Evolutionary conservation across 805 yeast genomes (phyloP), one percentile per base, ranked within the genome.

Genomic region (Clavispora vitiphila): DNA sequence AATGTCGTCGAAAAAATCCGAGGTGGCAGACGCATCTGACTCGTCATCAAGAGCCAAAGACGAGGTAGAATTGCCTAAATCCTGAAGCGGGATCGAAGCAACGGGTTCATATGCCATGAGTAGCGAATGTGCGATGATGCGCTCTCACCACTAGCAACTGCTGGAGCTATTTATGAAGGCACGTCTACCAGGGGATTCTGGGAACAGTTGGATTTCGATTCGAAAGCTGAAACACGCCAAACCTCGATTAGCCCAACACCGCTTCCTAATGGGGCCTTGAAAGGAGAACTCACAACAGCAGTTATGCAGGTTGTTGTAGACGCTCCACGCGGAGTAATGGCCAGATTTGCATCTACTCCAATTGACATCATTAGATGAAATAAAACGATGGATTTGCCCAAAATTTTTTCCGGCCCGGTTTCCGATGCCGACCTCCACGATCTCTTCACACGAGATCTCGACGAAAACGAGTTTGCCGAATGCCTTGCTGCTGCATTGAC

Each of bases 1-100:
- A 12, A 69, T 58, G 12, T 53, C 56, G n/a, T 58, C 60, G 40
- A 69, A 61, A 5, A 66, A 22, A 8, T 32, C 48, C 1, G 72
- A 68, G 4, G 60, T 46, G 36, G 23, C 41, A 1, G 51, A 46
- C 10, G 38, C 16, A 19, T 38, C 43, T 1, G 51, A 34, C 12
- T 37, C 44, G 14, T 32, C 5, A 3, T 12, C 40, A 18, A 21
- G 25, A 15, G 39, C 8, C 3, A 19, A 19, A 5, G 39, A 20
- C 11, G 40, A 32, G 11, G 19, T 12, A 9, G 20, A 5, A 2
- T 15, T 12, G n/a, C 20, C 32, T 6, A 43, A 26, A 24, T 43
- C 46, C 14, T 43, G 37, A 5, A 43, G 40, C 23, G 43, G 46
- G 18, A 43, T 40, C 43, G 12, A 39, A 11, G 23, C 29, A 21